Percentiles rank a stretch among this genome's conserved stretches.
Evolutionary conservation across 2,329 filamentous ascomycete genomes (phyloP).

Genomic region (Trichoderma koningiopsis): DNA sequence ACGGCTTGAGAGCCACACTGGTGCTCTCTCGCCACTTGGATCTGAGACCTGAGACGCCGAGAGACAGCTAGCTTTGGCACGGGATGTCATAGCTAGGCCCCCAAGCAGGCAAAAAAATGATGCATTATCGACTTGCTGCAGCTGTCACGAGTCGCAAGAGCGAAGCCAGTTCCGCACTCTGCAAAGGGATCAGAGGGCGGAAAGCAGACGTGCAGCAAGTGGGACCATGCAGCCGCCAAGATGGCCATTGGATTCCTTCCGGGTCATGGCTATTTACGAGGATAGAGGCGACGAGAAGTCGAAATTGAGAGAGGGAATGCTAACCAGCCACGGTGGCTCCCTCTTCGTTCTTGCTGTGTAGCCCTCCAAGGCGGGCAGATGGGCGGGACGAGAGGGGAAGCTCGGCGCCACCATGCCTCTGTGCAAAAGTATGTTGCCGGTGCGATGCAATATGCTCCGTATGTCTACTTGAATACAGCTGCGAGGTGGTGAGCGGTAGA

Average conservation of each 20-base stretch:
- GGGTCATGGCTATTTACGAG: background rate
- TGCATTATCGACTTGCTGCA: background rate
- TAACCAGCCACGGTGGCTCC: background rate
- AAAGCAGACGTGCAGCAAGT: background rate
- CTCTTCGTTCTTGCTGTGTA: background rate
- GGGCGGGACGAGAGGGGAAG: conserved; percentile 10
- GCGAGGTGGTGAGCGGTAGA: background rate
- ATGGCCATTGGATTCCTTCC: conserved; percentile 11
- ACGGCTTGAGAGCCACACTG: conserved; percentile 3
- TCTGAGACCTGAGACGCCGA: background rate
- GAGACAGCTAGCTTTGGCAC: background rate
- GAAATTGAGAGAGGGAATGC: background rate
- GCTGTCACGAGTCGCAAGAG: background rate
- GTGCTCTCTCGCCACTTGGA: background rate
- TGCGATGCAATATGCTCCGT: background rate
- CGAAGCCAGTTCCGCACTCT: background rate
- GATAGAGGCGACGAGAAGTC: background rate
- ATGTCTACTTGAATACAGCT: background rate
- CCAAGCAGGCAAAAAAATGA: background rate
- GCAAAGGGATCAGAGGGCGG: conserved; percentile 2
- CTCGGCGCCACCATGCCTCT: conserved; percentile 21
- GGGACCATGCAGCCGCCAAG: background rate
- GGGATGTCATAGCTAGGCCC: background rate
- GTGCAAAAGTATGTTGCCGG: conserved; percentile 2
- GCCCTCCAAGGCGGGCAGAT: background rate